Base-by-base conservation (phyloP, 805 yeast genomes). In the Candida ovalis region DNA sequence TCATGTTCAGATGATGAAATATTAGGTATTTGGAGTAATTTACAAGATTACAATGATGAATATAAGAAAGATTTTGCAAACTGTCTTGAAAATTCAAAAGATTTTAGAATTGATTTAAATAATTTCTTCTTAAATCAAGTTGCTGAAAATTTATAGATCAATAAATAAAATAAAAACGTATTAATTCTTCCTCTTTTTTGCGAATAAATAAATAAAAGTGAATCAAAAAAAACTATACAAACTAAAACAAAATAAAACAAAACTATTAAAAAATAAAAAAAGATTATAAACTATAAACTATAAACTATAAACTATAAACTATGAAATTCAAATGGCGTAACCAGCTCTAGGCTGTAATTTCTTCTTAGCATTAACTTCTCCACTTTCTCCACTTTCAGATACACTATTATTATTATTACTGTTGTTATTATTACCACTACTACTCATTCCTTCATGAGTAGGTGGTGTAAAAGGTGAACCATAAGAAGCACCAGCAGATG, bases 1-100 rank as follows among this genome's bases (percentile, higher is more conserved):
- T 45, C 55, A n/a, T 80, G 76, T 51, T 73, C 78, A 63, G 77
- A 77, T 51, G 75, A 79, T 60, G 77, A 77, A 53, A 72, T 86
- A 23, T 78, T 82, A 19, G 86, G 88, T 3, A 60, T 84, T 39
- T 76, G 86, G 81, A 65, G 74, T 45, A 78, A 75, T 43, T 64
- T 71, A 8, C 62, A 64, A 15, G 57, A 53, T 18, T 54, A 52
- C 37, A 58, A 57, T 13, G 61, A 60, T 67, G 39, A 71, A 69
- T 44, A 70, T 24, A 70, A 64, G 23, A 53, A 50, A 9, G 51
- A 51, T 9, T 42, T 66, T 1, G 52, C 53, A 24, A 48, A 47
- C 13, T 61, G 75, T 37, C 57, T 81, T 10, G 69, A 68, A n/a
- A 69, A 68, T 24, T 78, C 87, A 42, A 71, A 67, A 50, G 56